Base-by-base conservation (phyloP, 352 stramenopile genomes). In the Phytophthora rubi region DNA sequence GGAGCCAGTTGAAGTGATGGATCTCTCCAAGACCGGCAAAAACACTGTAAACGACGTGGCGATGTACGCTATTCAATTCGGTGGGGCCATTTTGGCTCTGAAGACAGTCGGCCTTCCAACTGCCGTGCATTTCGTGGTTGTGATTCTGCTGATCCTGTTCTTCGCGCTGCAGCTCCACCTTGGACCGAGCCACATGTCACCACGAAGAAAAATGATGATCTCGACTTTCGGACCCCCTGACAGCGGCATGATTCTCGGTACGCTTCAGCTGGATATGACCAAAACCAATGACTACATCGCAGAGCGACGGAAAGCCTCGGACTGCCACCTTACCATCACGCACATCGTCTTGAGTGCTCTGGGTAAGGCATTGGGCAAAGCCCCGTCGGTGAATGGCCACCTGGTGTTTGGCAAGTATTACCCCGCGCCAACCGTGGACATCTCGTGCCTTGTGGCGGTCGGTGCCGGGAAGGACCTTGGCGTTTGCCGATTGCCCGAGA, bases 361-460 rank as follows among this genome's bases (percentile, higher is more conserved):
- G 13, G 86, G 81, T n/a, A 59, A 71, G 7, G 81, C 82, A 7
- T 69, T 94, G 32, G 70, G 59, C 48, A 77, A 81, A 26, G 73
- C 82, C 5, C 86, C 84, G 10, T 85, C 79, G 0, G 75, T 94
- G 32, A 94, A 94, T 60, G 85, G 85, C 62, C 79, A 93, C 71
- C 75, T 92, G 47, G 76, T 93, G 10, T 88, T 89, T 21, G 86
- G 83, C 45, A 90, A 78, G 45, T 92, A 89, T 47, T 92, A 90
- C 70, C 77, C 73, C 2, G 79, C 83, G 1, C 71, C 77, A n/a
- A 89, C 75, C 0, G 79, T 90, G 39, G 86, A 92, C 51, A 75
- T 93, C 23, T 91, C 85, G 58, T 93, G 80, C 33, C 62, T 92
- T 18, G 81, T 91, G 18, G 80, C 83, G 6, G 74, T 91, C 0